Conservation (phyloP, 164 flowering plant species). For the Aristolochia contorta region DNA sequence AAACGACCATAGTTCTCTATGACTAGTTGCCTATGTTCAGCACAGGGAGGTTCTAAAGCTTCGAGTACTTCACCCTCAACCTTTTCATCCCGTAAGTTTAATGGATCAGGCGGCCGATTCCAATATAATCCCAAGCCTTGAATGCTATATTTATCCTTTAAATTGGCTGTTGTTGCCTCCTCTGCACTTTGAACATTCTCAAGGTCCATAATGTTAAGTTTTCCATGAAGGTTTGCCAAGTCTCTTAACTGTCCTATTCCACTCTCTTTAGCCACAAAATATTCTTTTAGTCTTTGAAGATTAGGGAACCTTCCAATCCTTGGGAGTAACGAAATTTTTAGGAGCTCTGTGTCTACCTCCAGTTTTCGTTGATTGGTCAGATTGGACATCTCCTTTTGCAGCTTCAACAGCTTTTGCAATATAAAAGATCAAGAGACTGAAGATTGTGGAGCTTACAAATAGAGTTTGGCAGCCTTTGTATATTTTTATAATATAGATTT, state of each 20-base stretch:
- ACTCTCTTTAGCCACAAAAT: slow-evolving; percentile 6
- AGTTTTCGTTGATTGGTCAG: background rate
- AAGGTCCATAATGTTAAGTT: too few relatives aligned
- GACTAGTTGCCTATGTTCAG: background rate
- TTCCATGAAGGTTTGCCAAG: slow-evolving; percentile 4
- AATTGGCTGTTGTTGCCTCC: too few relatives aligned
- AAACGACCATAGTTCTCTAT: background rate
- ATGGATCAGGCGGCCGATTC: background rate
- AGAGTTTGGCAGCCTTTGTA: background rate
- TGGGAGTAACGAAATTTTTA: too few relatives aligned
- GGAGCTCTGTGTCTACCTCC: slow-evolving; percentile 2
- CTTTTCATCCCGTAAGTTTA: too few relatives aligned
- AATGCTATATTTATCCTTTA: too few relatives aligned
- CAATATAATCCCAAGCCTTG: slow-evolving; percentile 7
- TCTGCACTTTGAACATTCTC: too few relatives aligned
- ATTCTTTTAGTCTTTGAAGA: slow-evolving; percentile 3
- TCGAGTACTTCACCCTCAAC: slow-evolving; percentile 6
- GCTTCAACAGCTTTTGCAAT: too few relatives aligned
- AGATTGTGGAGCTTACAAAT: background rate
- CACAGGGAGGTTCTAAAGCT: slow-evolving; percentile 8
- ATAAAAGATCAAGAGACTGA: too few relatives aligned
- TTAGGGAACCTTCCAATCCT: slow-evolving; percentile 3
- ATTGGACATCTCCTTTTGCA: background rate
- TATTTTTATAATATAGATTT: too few relatives aligned
- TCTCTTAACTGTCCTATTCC: slow-evolving; percentile 7